phyloP scores from a whole-genome alignment of 495 filamentous ascomycete species.

The Oidiodendron maius region DNA sequence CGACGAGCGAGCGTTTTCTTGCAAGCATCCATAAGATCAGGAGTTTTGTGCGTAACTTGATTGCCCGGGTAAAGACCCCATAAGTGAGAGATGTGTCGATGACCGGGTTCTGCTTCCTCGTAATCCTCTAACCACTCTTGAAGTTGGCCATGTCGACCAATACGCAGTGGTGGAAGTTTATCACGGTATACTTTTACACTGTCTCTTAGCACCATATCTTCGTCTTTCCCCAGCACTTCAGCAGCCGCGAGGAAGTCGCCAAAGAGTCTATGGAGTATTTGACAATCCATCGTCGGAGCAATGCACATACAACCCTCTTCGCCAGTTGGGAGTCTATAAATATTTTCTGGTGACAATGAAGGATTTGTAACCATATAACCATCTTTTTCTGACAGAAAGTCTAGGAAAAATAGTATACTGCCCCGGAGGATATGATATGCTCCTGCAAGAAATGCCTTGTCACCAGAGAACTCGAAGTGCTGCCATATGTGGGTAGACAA shows the following conservation, averaged over 20 bases:
- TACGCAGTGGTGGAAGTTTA: constrained; percentile 25
- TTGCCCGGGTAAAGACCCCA: constrained; percentile 35
- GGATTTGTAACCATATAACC: constrained; percentile 36
- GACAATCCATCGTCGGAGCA: constrained; percentile 42
- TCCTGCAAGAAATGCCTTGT: constrained; percentile 24
- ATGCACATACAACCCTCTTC: constrained; percentile 32
- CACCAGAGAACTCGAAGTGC: constrained; percentile 31
- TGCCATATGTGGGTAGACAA: constrained; percentile 41
- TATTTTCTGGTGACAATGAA: constrained; percentile 45
- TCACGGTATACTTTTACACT: constrained; percentile 23
- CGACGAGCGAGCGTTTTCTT: constrained; percentile 20
- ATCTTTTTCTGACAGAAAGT: constrained; percentile 38
- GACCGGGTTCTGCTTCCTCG: constrained; percentile 39
- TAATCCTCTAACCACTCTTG: constrained; percentile 45
- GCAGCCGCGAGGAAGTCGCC: constrained; percentile 24
- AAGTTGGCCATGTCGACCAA: constrained; percentile 35
- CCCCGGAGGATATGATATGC: constrained; percentile 28
- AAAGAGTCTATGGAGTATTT: constrained; percentile 38
- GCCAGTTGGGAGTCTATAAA: constrained; percentile 20
- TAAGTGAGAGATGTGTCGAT: constrained; percentile 43
- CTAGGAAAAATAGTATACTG: constrained; percentile 35
- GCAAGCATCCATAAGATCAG: constrained; percentile 24
- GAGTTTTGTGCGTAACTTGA: constrained; percentile 18
- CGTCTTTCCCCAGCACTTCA: constrained; percentile 20
- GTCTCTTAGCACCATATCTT: constrained; percentile 13